Base-by-base conservation (phyloP, 371 early-diverging fungal genomes). In the Apophysomyces variabilis region DNA sequence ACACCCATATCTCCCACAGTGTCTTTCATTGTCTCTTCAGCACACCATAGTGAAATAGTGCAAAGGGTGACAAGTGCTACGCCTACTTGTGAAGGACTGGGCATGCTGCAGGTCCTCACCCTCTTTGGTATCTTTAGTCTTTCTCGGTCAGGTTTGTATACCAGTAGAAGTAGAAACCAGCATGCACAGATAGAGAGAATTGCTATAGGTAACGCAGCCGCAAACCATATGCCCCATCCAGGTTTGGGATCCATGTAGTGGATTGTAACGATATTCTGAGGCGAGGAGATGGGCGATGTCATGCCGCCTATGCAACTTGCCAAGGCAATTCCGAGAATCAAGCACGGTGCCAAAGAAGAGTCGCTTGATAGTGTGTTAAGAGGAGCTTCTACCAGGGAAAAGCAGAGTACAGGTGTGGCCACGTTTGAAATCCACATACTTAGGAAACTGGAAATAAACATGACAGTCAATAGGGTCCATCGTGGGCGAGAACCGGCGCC, bases 251-350 rank as follows among this genome's bases (percentile, higher is more conserved):
- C 65, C 95, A 97, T 95, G 62, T 86, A 84, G 73, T 87, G 82
- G 60, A 98, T 78, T 1, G 96, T 89, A 57, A 97, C 88, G 62
- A 90, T 89, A 77, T 97, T 97, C 69, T 98, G 97, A 9, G 98
- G 98, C 4, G 95, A 94, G 5, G 94, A 85, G 69, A 98, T 98
- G 1, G 98, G 98, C 7, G 95, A 92, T 0, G 95, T 89, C 94
- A 97, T 93, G 6, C 97, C 97, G 44, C 97, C 98, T 26, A 98
- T 89, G 66, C 97, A 96, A 37, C 95, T 90, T 1, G 96, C 96
- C 61, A 98, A 75, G 1, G 98, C 97, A 62, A 97, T 96, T 5
- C 97, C 98, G n/a, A 98, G 80, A 54, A 98, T 88, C 21, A 98
- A 80, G 56, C 92, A 89, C 12, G 90, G 90, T 13, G 61, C 79